Conservation (phyloP, 306 rosid species). For the Gastrolobium bilobum region DNA sequence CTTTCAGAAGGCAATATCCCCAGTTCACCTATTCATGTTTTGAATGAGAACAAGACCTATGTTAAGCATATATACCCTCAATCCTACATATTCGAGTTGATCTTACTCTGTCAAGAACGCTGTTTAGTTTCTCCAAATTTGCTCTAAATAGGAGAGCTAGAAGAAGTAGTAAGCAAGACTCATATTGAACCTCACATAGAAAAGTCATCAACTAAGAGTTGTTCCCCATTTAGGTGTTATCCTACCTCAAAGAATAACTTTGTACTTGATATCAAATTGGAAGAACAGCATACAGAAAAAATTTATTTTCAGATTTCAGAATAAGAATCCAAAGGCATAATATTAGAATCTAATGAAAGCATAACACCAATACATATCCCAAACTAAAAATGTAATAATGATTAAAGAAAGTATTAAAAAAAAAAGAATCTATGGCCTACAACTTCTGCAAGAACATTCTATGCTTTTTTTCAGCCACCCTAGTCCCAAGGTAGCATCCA, state of each 20-base stretch:
- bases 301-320: constrained; percentile 28
- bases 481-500: constrained; percentile 23
- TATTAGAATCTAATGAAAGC: constrained; percentile 21
- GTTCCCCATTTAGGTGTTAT: background rate
- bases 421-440: background rate
- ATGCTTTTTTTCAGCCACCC: background rate
- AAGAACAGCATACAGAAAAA: constrained; percentile 18
- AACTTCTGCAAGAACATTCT: background rate
- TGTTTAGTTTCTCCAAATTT: background rate
- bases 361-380: background rate
- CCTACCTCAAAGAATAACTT: constrained; percentile 18
- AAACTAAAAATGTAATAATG: background rate
- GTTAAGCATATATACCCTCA: background rate
- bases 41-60: background rate
- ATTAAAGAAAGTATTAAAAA: background rate
- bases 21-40: constrained; percentile 1
- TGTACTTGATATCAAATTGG: constrained; percentile 13
- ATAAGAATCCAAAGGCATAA: constrained; percentile 14
- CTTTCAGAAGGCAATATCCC: constrained; percentile 10
- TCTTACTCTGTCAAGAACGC: constrained; percentile 27
- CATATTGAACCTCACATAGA: constrained; percentile 5
- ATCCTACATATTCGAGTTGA: background rate
- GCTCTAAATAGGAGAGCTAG: constrained; percentile 13
- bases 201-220: constrained; percentile 18
- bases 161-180: constrained; percentile 7